A percentile compares a stretch with the other conserved stretches of the same genome.
These are phyloP conservation scores for Penicillium psychrosexuale DNA, from an alignment of 2,329 filamentous ascomycete genomes.

Conservation along the genomic window DNA sequence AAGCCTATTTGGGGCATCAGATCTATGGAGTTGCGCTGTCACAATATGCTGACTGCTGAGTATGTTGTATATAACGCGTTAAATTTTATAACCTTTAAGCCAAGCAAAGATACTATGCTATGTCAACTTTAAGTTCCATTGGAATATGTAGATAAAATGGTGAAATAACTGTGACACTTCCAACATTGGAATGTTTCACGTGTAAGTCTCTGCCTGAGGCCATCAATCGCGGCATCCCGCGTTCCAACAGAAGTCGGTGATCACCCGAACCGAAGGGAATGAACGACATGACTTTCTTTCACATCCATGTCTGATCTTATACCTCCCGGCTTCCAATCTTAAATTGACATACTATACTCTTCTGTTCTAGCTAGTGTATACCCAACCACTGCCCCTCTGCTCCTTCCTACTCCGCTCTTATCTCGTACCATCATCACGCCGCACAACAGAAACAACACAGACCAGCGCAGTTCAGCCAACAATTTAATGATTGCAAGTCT, in stretches of 20 bases:
- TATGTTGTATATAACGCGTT: too few relatives aligned
- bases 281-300: not conserved
- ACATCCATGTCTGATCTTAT: not conserved
- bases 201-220: slow-evolving; percentile 1
- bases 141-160: not conserved
- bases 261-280: not conserved
- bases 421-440: not conserved
- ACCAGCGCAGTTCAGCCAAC: not conserved
- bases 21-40: not conserved
- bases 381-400: not conserved
- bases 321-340: not conserved
- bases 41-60: too few relatives aligned
- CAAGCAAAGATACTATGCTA: too few relatives aligned
- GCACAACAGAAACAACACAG: not conserved
- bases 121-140: too few relatives aligned
- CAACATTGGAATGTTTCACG: not conserved
- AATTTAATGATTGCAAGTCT: not conserved
- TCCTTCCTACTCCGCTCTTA: not conserved
- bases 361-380: not conserved
- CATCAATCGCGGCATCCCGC: not conserved
- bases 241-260: slow-evolving; percentile 1
- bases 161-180: not conserved
- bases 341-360: not conserved
- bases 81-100: not conserved
- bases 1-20: slow-evolving; percentile 12